Conservation (phyloP, 306 rosid species). For the Cucumis cinereus region DNA sequence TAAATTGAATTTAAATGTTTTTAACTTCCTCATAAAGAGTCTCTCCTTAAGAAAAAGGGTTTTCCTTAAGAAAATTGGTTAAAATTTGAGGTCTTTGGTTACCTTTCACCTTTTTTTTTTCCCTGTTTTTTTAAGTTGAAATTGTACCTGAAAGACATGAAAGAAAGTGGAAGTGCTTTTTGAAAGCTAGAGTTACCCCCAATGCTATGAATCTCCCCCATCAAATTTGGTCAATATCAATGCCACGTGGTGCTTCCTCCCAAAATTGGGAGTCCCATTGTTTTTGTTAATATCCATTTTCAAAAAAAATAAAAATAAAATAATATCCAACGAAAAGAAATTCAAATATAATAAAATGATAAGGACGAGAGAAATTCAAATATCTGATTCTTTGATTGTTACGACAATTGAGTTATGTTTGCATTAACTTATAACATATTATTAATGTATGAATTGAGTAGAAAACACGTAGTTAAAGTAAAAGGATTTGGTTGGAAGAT, state of each 20-base stretch:
- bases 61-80: not conserved
- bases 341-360: too few species aligned
- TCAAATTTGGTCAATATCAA: not conserved
- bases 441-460: not conserved
- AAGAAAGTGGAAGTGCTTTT: conserved; percentile 6
- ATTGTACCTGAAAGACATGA: not conserved
- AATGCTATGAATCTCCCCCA: not conserved
- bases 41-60: too few species aligned
- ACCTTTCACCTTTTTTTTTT: not conserved
- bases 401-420: too few species aligned
- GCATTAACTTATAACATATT: not conserved
- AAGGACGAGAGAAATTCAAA: too few species aligned
- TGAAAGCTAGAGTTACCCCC: not conserved
- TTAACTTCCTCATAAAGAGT: too few species aligned
- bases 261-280: conserved; percentile 6
- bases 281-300: not conserved
- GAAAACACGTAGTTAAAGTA: not conserved
- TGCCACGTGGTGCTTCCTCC: not conserved
- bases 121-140: not conserved
- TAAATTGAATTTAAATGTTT: too few species aligned
- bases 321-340: not conserved
- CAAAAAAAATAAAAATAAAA: not conserved
- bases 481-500: too few species aligned
- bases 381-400: too few species aligned
- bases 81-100: not conserved